Evolutionary conservation across 108 stramenopile genomes (phyloP), one percentile per base, ranked within the genome.

Genomic region (Pseudonitzschia delicatissima): DNA sequence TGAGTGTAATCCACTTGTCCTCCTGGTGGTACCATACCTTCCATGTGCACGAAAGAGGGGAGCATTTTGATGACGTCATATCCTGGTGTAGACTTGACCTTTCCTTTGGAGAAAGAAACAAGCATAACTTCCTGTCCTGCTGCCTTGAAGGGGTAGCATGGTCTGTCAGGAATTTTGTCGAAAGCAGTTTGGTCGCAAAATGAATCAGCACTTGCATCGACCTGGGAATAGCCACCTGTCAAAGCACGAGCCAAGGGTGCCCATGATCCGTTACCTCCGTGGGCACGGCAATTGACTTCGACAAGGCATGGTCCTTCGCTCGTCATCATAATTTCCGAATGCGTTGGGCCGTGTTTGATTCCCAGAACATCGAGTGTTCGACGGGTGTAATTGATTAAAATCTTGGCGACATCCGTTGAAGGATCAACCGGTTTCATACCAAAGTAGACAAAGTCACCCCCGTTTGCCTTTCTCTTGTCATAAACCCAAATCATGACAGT

Each of bases 181-280:
- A 88, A 92, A 23, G 64, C 71, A 7, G 68, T 62, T 33, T 72
- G 64, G 34, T 92, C 96, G 26, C 96, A 68, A 63, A 86, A 92
- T 55, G 92, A 83, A 66, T 87, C 90, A 3, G 77, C 89, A 58
- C 83, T 79, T 5, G 55, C 85, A 61, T 88, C 84, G 12, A 93
- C 83, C 69, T 90, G 89, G 33, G 81, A 88, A 61, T 88, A 91
- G 23, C 86, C 88, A 26, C 87, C 88, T 20, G 80, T 88, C 49
- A 91, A 49, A 17, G 83, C 81, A 8, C 73, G 49, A 25, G 74
- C 82, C n/a, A 98, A 74, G 5, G 88, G 84, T 21, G 79, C 45
- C 92, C 94, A 98, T 21, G 84, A 95, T 35, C 96, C 97, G 69
- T 96, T 39, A 48, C 96, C 97, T 9, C 97, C 97, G 67, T 96